Base-by-base conservation (phyloP, 495 filamentous ascomycete species). In the Chaetomidium leptoderma region DNA sequence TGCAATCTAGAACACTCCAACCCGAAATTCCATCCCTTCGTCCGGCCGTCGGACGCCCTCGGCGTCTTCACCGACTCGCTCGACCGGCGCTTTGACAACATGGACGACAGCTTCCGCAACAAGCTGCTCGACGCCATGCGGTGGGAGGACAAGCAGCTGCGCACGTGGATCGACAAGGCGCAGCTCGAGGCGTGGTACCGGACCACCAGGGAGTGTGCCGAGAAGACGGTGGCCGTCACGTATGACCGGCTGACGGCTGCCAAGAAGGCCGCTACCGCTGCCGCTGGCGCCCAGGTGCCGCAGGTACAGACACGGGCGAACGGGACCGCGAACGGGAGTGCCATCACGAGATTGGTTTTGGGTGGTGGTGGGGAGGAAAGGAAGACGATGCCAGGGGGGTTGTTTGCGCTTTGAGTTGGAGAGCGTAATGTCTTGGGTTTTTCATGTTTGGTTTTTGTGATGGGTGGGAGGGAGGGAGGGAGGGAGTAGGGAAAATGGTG, bases 161-260 rank as follows among this genome's bases (percentile, higher is more conserved):
- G 68, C 10, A 64, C 72, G 26, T 78, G 76, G 57, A 72, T 89
- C 17, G 81, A 86, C 45, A 77, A 78, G 61, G 76, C 81, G 16
- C 76, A 81, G 35, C 72, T 88, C 26, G 83, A 81, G 8, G 76
- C 81, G 49, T 86, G 85, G 84, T 81, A 57, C 27, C 55, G 47
- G 4, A 67, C 64, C 7, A 64, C 65, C 2, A 45, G 51, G 35
- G 67, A 70, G 30, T 56, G 35, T 16, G 72, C 69, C 21, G 64
- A 70, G 58, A 66, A 63, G 43, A 70, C 66, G 55, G 60, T 74
- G 1, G 57, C 48, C 7, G 26, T 30, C 7, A 57, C 33, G 7
- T 62, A 61, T 24, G 48, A 55, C 30, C 44, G 57, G 14, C 9
- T 58, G 33, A 55, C 55, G 9, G 61, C 55, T 14, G 44, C 42